phyloP scores from a whole-genome alignment of 1,139 yeast species.

The Pichia sorboxylosa region DNA sequence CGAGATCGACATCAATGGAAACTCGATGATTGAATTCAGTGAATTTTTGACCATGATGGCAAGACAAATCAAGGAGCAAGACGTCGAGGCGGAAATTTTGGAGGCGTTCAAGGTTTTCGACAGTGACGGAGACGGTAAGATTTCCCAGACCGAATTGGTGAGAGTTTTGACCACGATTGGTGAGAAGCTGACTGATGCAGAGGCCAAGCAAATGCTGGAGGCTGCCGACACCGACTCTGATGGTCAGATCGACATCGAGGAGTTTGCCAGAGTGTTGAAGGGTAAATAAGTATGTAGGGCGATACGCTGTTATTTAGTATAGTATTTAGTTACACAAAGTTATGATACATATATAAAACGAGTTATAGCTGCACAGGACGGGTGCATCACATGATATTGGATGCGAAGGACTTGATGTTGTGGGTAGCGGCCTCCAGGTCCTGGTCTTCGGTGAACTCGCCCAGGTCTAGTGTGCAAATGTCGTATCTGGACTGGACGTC shows the following conservation, averaged over 20 bases:
- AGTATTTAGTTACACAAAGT: no score
- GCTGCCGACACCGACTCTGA: slow-evolving; percentile 95
- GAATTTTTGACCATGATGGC: slow-evolving; percentile 64
- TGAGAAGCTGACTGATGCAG: slow-evolving; percentile 89
- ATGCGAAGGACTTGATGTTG: neutral
- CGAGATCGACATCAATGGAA: slow-evolving; percentile 91
- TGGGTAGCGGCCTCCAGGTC: neutral
- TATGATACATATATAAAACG: no score
- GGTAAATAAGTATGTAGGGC: slow-evolving; percentile 12
- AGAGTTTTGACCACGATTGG: slow-evolving; percentile 96
- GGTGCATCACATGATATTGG: neutral
- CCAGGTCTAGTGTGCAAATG: neutral
- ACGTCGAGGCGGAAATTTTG: slow-evolving; percentile 90
- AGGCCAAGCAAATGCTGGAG: slow-evolving; percentile 91
- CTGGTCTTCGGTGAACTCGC: neutral
- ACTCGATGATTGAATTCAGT: slow-evolving; percentile 88
- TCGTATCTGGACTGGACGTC: slow-evolving; percentile 14
- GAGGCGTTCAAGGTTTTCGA: slow-evolving; percentile 95
- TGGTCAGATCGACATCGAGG: slow-evolving; percentile 92
- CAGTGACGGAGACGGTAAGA: slow-evolving; percentile 91
- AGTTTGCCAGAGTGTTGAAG: slow-evolving; percentile 44
- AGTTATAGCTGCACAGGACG: slow-evolving; percentile 15
- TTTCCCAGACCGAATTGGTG: slow-evolving; percentile 90
- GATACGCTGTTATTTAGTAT: no score
- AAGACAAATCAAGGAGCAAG: slow-evolving; percentile 85